Percentiles rank a stretch among this genome's conserved stretches.
These are phyloP conservation scores for Colletotrichum endophyticum DNA, from an alignment of 2,329 filamentous ascomycete genomes.

Conservation along the genomic window DNA sequence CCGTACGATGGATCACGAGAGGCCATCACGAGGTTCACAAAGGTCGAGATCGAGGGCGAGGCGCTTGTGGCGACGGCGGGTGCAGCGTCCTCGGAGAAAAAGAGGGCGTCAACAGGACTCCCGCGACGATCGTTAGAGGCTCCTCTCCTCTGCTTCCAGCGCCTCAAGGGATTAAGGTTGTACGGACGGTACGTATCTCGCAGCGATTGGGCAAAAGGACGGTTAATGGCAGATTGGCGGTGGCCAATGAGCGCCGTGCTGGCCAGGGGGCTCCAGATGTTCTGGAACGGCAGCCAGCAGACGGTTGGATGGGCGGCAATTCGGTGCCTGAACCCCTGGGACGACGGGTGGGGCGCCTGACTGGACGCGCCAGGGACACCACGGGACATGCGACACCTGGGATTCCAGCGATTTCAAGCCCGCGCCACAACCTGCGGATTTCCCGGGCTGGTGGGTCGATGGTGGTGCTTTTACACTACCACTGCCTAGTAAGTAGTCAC, in stretches of 20 bases:
- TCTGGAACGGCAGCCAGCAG: not conserved
- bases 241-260: not conserved
- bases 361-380: not conserved
- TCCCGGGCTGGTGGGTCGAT: not conserved
- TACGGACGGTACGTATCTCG: not conserved
- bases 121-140: not conserved
- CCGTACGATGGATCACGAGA: not conserved
- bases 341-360: not conserved
- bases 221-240: not conserved
- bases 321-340: not conserved
- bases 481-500: not conserved
- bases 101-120: not conserved
- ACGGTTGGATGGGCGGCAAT: not conserved
- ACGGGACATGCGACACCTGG: not conserved
- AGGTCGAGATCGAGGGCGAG: not conserved
- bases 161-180: conserved; percentile 1
- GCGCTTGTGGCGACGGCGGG: not conserved
- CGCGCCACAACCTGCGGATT: not conserved
- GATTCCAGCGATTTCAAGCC: not conserved
- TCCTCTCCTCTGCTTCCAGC: not conserved
- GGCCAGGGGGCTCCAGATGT: not conserved
- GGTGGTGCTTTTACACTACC: not conserved
- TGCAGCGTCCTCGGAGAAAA: not conserved
- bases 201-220: not conserved
- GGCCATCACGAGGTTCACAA: too few species aligned